Base-by-base conservation (phyloP, 1,284 basidiomycete species). In the Veloboletus limbatus region DNA sequence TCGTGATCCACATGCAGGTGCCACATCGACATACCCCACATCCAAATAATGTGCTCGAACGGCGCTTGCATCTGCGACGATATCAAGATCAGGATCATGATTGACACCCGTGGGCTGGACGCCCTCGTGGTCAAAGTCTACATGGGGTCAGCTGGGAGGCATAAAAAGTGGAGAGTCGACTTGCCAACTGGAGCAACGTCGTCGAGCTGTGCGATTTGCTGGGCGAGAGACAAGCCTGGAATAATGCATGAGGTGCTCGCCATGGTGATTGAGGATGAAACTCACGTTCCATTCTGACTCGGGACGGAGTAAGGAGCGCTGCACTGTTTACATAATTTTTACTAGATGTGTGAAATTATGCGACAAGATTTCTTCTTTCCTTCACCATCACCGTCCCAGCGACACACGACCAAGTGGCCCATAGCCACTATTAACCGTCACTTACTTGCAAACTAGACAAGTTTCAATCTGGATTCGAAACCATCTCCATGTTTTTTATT, bases 111-210 rank as follows among this genome's bases (percentile, higher is more conserved):
- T 64, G 52, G 47, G 47, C 59, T 69, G 74, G 21, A 78, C 67
- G 54, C 85, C 81, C 62, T 94, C 92, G 8, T 85, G 86, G 65
- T 94, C 91, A 59, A 84, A 73, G 59, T 92, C 89, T 89, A 47
- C 24, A 42, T 45, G 35, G 22, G 44, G 35, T 47, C 47, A 52
- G 36, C 41, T 54, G 27, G 40, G 33, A 40, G 30, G 27, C 16
- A 14, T 27, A n/a, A 37, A n/a, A 28, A 33, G 37, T 22, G 33
- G 37, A 27, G 27, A 34, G 27, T 16, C 5, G 26, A 66, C 76
- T 54, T 59, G 84, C 88, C 85, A 41, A 73, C 67, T 52, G 88
- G 88, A 18, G 81, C 76, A 26, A 83, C 72, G 45, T 88, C 78
- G 41, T 87, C 77, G 35, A 95, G 78, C 62, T 86, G 76, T 33